These are phyloP conservation scores for Leccinum sublutescens DNA, from an alignment of 768 basidiomycete species.

Conservation along the genomic window DNA sequence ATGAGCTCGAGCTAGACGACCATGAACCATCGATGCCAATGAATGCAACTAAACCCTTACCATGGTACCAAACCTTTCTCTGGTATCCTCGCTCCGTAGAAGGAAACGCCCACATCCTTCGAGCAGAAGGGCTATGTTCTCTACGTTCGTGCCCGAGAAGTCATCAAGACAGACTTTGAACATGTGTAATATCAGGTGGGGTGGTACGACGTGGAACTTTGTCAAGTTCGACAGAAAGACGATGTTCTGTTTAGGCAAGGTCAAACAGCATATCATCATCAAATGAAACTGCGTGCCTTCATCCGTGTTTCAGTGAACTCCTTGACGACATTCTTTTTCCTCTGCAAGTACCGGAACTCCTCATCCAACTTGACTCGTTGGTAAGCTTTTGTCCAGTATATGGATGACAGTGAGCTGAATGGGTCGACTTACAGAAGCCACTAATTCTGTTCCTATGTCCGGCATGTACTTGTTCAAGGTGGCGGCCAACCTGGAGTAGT, in stretches of 20 bases:
- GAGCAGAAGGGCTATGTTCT: slow-evolving; percentile 86
- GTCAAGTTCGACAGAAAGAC: slow-evolving; percentile 87
- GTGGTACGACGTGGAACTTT: slow-evolving; percentile 91
- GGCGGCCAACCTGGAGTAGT: slow-evolving; percentile 88
- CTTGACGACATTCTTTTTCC: slow-evolving; percentile 89
- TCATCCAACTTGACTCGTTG: slow-evolving; percentile 73
- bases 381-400: slow-evolving; percentile 5
- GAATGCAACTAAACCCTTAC: slow-evolving; percentile 37
- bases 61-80: slow-evolving; percentile 85
- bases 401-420: not conserved
- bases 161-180: slow-evolving; percentile 98
- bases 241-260: slow-evolving; percentile 61
- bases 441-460: slow-evolving; percentile 81
- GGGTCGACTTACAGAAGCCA: slow-evolving; percentile 62
- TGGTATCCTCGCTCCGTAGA: slow-evolving; percentile 82
- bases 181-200: slow-evolving; percentile 90
- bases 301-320: slow-evolving; percentile 83
- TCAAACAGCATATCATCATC: not conserved
- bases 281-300: slow-evolving; percentile 52
- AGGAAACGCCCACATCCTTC: slow-evolving; percentile 95
- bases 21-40: slow-evolving; percentile 7
- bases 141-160: slow-evolving; percentile 88
- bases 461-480: slow-evolving; percentile 92
- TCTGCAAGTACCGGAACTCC: slow-evolving; percentile 92
- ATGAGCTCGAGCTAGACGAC: slow-evolving; percentile 78